Evolutionary conservation across 805 yeast genomes (phyloP), one percentile per base, ranked within the genome.

Genomic region (Saccharomycopsis fermentans): DNA sequence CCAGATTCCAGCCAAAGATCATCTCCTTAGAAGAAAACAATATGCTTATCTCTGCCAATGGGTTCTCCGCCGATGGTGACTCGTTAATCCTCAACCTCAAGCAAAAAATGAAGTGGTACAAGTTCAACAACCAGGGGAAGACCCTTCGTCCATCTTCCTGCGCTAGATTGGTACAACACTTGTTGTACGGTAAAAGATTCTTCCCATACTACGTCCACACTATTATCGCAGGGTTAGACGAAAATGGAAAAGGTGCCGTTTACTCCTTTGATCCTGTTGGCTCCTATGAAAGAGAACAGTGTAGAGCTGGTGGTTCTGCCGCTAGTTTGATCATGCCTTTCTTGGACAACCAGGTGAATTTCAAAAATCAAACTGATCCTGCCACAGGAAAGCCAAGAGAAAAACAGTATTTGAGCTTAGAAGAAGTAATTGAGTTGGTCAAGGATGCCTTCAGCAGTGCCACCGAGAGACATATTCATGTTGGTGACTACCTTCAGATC

Each of bases 231-330:
- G 99, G 99, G 19, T 77, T 94, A 63, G 97, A 90, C 68, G 79
- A 76, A 61, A 76, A 77, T 27, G 99, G 99, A 12, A 85, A 85
- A 66, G 99, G 99, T 43, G 90, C 96, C 1, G 89, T 94, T 39
- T 94, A 88, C 71, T 91, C 98, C 14, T 94, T 89, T 71, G 99
- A 94, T 70, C 98, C 98, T 1, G 96, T 94, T 59, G 99, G 99
- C 2, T 90, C 97, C 1, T 94, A 94, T 70, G 98, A 94, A 74
- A 83, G 97, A 67, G 97, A 91, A 71, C 96, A 91, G 70, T 90
- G 97, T 73, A 82, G 97, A 68, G 98, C 98, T 1, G 97, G 96
- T 63, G 99, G 99, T 50, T 94, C 97, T 14, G 98, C 98, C 32
- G 94, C 97, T 1, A 82, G 90, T 63, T 80, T 94, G 73, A 90